Evolutionary conservation across 805 yeast species (phyloP).

Genomic region (Schizosaccharomyces osmophilus): DNA sequence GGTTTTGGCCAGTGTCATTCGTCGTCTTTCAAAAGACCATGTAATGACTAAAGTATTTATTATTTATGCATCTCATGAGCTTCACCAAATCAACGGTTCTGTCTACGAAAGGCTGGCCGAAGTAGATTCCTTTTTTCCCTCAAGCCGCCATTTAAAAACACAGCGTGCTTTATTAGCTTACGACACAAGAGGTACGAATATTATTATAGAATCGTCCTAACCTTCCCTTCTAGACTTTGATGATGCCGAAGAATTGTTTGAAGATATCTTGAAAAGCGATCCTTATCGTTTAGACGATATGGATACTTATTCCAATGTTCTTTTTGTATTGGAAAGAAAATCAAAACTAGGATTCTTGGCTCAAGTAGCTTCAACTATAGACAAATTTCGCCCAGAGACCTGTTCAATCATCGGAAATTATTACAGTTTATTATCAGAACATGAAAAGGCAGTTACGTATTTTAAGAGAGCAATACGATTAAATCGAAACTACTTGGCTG

Average conservation of each 20-base stretch:
- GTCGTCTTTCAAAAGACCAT: conserved; percentile 4
- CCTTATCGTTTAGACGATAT: conserved; percentile 76
- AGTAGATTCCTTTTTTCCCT: conserved; percentile 36
- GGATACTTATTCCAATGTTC: conserved; percentile 81
- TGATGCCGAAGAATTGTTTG: conserved; percentile 58
- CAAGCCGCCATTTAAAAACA: conserved; percentile 44
- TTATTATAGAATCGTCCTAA: not conserved
- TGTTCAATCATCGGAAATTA: conserved; percentile 74
- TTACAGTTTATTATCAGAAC: conserved; percentile 75
- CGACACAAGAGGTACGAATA: conserved; percentile 20
- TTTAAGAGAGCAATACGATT: conserved; percentile 71
- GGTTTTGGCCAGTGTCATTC: conserved; percentile 20
- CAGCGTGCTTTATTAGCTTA: conserved; percentile 66
- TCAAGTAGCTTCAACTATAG: conserved; percentile 58
- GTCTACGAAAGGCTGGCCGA: conserved; percentile 22
- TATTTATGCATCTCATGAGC: conserved; percentile 48
- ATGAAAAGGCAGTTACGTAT: conserved; percentile 81
- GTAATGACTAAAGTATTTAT: conserved; percentile 33
- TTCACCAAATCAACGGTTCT: conserved; percentile 39
- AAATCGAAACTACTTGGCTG: conserved; percentile 57
- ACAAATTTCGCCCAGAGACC: conserved; percentile 76
- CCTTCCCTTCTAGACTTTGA: conserved; percentile 39
- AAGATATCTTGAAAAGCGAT: conserved; percentile 42
- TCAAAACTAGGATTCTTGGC: conserved; percentile 70
- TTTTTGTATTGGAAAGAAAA: conserved; percentile 77